Conservation (phyloP, 129 eudicot genomes). For the Chrysanthemum seticuspe region DNA sequence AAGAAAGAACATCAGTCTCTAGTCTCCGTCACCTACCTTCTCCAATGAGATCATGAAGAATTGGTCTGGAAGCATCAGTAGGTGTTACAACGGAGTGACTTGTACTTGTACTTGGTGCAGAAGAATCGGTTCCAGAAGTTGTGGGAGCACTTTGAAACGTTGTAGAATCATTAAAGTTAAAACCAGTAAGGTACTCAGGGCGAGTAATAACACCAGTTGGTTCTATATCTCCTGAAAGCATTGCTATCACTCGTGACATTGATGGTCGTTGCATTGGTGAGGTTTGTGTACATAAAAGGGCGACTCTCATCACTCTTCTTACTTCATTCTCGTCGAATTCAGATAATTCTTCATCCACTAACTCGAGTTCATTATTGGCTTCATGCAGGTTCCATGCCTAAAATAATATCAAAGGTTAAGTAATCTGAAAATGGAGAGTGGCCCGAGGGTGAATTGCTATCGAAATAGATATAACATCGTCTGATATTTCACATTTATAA, state of each 20-base stretch:
- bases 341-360: conserved; percentile 47
- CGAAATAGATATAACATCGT: too few species aligned
- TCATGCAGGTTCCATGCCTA: conserved; percentile 87
- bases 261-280: conserved; percentile 64
- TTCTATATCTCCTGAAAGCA: conserved; percentile 74
- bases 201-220: conserved; percentile 40
- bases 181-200: conserved; percentile 64
- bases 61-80: conserved; percentile 20
- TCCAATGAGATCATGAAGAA: conserved; percentile 32
- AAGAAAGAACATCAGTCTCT: too few species aligned
- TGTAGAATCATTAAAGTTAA: conserved; percentile 51
- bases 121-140: conserved; percentile 13
- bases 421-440: too few species aligned
- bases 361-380: conserved; percentile 45
- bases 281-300: conserved; percentile 77
- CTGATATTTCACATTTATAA: too few species aligned
- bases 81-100: conserved; percentile 4
- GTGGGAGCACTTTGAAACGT: conserved; percentile 30
- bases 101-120: background rate
- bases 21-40: conserved; percentile 27
- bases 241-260: conserved; percentile 86
- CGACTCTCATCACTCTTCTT: conserved; percentile 44
- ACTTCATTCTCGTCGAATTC: conserved; percentile 53
- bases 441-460: too few species aligned
- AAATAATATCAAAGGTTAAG: conserved; percentile 10